Evolutionary conservation across 257 asterid species (phyloP).

Genomic region (Thymus quinquecostatus): DNA sequence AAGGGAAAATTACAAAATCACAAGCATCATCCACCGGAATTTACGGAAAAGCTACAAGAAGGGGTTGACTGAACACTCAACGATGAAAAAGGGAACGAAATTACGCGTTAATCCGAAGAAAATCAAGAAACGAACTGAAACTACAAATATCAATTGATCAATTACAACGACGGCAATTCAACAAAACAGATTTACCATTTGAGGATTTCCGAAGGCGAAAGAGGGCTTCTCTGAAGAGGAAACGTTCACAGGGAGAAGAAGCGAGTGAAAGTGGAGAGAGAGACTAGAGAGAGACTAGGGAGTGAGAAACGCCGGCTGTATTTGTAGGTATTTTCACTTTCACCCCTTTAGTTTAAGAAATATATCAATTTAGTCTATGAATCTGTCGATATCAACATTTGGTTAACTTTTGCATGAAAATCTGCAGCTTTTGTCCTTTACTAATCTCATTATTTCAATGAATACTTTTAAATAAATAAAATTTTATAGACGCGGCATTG

Average conservation of each 20-base stretch:
- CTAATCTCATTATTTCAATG: too few species aligned
- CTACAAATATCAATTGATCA: neutral
- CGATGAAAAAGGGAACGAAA: neutral
- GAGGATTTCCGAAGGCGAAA: neutral
- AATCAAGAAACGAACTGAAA: slow-evolving; percentile 15
- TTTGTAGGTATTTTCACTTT: slow-evolving; percentile 20
- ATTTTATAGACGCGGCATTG: too few species aligned
- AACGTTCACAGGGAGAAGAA: neutral
- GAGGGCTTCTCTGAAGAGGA: slow-evolving; percentile 1
- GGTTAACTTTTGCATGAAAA: neutral
- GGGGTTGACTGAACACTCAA: slow-evolving; percentile 33
- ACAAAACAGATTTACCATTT: slow-evolving; percentile 38
- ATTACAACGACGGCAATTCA: neutral
- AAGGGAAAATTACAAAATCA: neutral
- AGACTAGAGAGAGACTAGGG: neutral
- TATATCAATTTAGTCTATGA: neutral
- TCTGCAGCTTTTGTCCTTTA: neutral
- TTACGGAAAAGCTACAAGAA: slow-evolving; percentile 10
- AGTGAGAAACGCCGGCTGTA: neutral
- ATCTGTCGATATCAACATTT: neutral
- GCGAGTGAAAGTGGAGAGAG: slow-evolving; percentile 2
- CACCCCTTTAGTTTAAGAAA: slow-evolving; percentile 13
- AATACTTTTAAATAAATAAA: too few species aligned
- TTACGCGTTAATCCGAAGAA: slow-evolving; percentile 4
- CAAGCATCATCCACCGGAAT: neutral